Evolutionary conservation across 2,329 filamentous ascomycete genomes (phyloP).

Genomic region (Amauroascus niger): DNA sequence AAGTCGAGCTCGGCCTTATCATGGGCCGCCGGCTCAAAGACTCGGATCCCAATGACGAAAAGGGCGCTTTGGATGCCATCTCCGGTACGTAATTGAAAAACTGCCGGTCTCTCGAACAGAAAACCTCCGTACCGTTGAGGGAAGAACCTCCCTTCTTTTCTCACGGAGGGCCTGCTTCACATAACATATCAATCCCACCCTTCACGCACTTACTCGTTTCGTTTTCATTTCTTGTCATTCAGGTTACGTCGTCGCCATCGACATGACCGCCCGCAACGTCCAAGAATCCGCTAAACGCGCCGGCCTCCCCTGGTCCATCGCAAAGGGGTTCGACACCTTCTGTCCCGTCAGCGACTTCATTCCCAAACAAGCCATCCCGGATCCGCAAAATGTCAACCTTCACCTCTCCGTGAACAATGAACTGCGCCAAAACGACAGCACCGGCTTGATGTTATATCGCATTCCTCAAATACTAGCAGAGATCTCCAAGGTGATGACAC

Average conservation of each 20-base stretch:
- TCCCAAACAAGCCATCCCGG: constrained; percentile 64
- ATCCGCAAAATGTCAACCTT: constrained; percentile 82
- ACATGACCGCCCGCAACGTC: constrained; percentile 93
- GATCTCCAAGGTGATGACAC: constrained; percentile 88
- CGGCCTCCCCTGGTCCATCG: constrained; percentile 89
- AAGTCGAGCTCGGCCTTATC: constrained; percentile 85
- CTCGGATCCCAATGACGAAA: constrained; percentile 60
- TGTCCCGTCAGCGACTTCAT: constrained; percentile 77
- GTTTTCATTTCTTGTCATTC: background rate
- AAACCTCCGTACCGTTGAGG: background rate
- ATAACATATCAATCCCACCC: background rate
- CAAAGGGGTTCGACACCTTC: constrained; percentile 98
- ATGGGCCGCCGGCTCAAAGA: constrained; percentile 74
- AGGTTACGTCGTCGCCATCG: constrained; percentile 86
- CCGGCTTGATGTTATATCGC: constrained; percentile 86
- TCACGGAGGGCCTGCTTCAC: background rate
- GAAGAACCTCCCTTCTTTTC: background rate
- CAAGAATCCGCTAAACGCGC: constrained; percentile 97
- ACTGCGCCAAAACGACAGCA: constrained; percentile 72
- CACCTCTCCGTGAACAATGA: constrained; percentile 76
- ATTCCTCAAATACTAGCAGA: constrained; percentile 82
- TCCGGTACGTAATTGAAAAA: constrained; percentile 45
- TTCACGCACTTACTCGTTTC: background rate
- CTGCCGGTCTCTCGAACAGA: background rate
- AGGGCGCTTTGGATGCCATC: constrained; percentile 72